phyloP scores from a whole-genome alignment of 1,284 basidiomycete species.

The Ustilago esculenta region DNA sequence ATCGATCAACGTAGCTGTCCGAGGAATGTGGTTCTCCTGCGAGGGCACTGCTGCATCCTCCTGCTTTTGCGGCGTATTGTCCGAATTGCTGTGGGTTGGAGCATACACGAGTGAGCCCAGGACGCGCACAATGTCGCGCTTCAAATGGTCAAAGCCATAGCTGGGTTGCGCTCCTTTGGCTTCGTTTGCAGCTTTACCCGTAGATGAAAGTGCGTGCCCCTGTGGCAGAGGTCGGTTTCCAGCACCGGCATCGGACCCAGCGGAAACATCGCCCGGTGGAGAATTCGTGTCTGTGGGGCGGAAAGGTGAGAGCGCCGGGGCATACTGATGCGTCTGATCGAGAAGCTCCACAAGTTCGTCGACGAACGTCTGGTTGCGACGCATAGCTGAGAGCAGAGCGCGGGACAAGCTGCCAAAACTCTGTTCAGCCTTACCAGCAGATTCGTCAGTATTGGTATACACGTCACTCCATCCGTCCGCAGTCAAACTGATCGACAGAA shows the following conservation, averaged over 20 bases:
- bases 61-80: too few species aligned
- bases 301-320: conserved; percentile 54
- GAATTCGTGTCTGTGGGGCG: conserved; percentile 7
- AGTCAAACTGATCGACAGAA: conserved; percentile 41
- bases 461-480: conserved; percentile 34
- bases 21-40: too few species aligned
- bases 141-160: conserved; percentile 52
- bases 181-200: conserved; percentile 27
- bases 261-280: not conserved
- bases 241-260: too few species aligned
- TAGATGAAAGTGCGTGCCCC: conserved; percentile 48
- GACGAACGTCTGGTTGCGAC: conserved; percentile 7
- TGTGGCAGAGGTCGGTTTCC: conserved; percentile 17
- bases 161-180: conserved; percentile 7
- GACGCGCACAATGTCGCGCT: conserved; percentile 56
- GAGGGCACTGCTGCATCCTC: too few species aligned
- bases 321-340: conserved; percentile 38
- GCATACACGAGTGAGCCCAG: conserved; percentile 44
- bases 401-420: conserved; percentile 10
- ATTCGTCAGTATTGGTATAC: not conserved
- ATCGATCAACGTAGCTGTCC: too few species aligned
- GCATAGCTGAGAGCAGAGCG: conserved; percentile 13
- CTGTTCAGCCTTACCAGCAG: not conserved
- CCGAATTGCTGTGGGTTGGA: not conserved
- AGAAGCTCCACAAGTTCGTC: conserved; percentile 39